phyloP scores from a whole-genome alignment of 2,329 filamentous ascomycete species.

The Cytospora chrysosperma region DNA sequence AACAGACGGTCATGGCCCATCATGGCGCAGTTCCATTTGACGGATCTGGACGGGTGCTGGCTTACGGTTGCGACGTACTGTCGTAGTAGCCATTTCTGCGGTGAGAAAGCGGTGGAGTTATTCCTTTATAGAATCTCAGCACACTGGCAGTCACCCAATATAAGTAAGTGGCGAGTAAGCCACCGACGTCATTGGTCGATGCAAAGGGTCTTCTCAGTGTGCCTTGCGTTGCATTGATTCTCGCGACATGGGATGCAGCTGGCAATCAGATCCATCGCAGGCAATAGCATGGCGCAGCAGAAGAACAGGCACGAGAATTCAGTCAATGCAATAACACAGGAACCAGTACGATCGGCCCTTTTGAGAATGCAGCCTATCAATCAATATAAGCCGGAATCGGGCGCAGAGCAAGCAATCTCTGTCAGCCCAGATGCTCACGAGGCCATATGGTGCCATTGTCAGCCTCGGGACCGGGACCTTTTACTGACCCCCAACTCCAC shows the following conservation, averaged over 20 bases:
- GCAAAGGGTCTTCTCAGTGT: constrained; percentile 6
- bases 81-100: background rate
- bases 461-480: constrained; percentile 5
- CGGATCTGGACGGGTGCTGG: background rate
- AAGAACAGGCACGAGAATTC: background rate
- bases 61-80: background rate
- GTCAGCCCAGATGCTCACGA: background rate
- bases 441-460: constrained; percentile 11
- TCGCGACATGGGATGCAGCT: background rate
- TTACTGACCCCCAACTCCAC: constrained; percentile 8
- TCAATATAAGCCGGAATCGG: background rate
- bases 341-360: background rate
- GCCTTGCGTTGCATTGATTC: constrained; percentile 8
- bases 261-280: too few relatives aligned
- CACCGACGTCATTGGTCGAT: constrained; percentile 5
- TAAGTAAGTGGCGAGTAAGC: background rate
- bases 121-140: background rate
- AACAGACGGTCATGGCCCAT: too few relatives aligned
- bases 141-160: background rate
- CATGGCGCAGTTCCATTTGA: background rate
- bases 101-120: too few relatives aligned
- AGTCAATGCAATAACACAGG: background rate
- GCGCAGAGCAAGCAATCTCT: background rate
- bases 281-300: background rate
- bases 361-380: background rate